Conservation (phyloP, 305 asterid genomes). For the Fraxinus nigra region DNA sequence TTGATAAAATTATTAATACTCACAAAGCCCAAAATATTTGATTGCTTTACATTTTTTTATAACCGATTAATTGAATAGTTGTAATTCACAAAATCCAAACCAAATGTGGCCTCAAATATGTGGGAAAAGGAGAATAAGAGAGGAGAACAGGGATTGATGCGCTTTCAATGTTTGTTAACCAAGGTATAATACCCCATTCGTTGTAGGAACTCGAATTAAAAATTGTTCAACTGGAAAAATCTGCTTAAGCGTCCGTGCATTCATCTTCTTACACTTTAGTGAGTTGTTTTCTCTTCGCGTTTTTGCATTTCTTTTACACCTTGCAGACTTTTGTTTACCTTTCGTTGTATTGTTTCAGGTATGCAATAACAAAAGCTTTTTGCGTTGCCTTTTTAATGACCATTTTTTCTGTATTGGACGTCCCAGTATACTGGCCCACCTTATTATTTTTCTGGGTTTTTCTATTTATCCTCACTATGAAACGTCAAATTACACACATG, state of each 20-base stretch:
- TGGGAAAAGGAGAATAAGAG: not conserved
- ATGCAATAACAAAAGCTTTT: constrained; percentile 79
- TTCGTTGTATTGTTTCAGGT: constrained; percentile 45
- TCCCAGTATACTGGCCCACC: constrained; percentile 90
- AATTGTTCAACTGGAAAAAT: constrained; percentile 4
- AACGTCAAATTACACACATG: constrained; percentile 80
- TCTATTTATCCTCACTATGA: constrained; percentile 71
- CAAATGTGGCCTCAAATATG: not conserved
- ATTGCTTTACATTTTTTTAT: not conserved
- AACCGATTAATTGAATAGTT: not conserved
- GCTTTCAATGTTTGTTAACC: constrained; percentile 4
- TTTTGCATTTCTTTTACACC: not conserved
- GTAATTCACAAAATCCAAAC: not conserved
- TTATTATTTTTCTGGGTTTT: constrained; percentile 70
- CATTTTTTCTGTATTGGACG: constrained; percentile 67
- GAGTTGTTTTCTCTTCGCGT: not conserved
- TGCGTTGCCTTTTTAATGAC: constrained; percentile 76
- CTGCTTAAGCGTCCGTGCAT: not conserved
- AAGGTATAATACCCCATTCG: not conserved
- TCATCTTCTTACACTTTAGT: no score
- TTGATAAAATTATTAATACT: not conserved
- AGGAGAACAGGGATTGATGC: not conserved
- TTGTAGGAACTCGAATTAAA: not conserved
- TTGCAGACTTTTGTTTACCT: not conserved
- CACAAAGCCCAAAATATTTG: not conserved